Evolutionary conservation across 441 rosid genomes (phyloP).

Genomic region (Adansonia madagascariensis): DNA sequence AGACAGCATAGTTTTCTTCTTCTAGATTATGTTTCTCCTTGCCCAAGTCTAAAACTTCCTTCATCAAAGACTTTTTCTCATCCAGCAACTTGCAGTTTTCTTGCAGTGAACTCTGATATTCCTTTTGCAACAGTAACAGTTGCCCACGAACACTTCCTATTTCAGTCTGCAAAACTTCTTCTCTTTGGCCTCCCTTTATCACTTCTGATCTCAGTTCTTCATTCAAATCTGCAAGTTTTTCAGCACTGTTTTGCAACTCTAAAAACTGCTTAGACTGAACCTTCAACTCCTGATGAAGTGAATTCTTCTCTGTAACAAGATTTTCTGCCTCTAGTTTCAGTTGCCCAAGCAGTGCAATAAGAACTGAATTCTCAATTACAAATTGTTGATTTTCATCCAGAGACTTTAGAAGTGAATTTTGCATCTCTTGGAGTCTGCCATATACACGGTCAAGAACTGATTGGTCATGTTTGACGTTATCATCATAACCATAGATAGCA

Average conservation of each 20-base stretch:
- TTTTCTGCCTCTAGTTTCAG: conserved; percentile 59
- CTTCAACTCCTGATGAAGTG: conserved; percentile 52
- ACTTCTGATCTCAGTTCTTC: conserved; percentile 57
- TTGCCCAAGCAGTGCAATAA: conserved; percentile 64
- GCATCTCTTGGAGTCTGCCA: conserved; percentile 57
- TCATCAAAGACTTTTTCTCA: conserved; percentile 53
- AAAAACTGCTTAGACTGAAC: conserved; percentile 47
- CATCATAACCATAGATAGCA: conserved; percentile 40
- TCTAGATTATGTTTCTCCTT: conserved; percentile 54
- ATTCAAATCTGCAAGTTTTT: conserved; percentile 43
- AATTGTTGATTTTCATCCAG: conserved; percentile 63
- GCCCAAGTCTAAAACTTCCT: conserved; percentile 44
- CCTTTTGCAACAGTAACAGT: conserved; percentile 47
- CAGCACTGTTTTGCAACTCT: conserved; percentile 47
- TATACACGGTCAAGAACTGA: conserved; percentile 43
- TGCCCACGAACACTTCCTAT: conserved; percentile 49
- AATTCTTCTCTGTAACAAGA: conserved; percentile 53
- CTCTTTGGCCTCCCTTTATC: conserved; percentile 53
- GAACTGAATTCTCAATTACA: conserved; percentile 60
- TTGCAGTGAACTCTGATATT: conserved; percentile 46
- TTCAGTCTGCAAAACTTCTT: conserved; percentile 59
- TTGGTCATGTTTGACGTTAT: conserved; percentile 50
- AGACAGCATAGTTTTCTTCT: conserved; percentile 44
- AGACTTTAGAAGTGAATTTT: conserved; percentile 47
- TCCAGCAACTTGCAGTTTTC: conserved; percentile 50